phyloP scores from a whole-genome alignment of 495 filamentous ascomycete species.

The Aspergillus cristatus region DNA sequence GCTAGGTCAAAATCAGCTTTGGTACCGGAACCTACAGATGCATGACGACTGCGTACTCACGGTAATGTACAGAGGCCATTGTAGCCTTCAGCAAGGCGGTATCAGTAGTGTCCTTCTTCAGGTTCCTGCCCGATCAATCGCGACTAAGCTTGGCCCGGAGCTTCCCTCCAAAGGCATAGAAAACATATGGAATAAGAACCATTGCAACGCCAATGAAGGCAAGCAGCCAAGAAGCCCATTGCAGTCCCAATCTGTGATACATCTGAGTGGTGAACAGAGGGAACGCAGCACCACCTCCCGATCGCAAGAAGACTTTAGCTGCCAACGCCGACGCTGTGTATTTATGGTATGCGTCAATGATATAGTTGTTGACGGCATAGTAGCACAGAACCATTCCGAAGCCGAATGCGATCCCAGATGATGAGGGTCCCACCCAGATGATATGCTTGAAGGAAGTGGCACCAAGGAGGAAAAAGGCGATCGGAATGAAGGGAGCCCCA shows the following conservation, averaged over 20 bases:
- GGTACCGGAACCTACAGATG: too few species aligned
- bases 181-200: slow-evolving; percentile 21
- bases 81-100: too few species aligned
- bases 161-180: slow-evolving; percentile 19
- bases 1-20: too few species aligned
- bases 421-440: slow-evolving; percentile 52
- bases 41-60: too few species aligned
- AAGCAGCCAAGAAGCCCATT: slow-evolving; percentile 27
- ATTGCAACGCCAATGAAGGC: slow-evolving; percentile 28
- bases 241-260: slow-evolving; percentile 24
- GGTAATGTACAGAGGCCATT: too few species aligned
- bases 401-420: slow-evolving; percentile 57
- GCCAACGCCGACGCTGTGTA: slow-evolving; percentile 61
- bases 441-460: slow-evolving; percentile 46
- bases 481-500: slow-evolving; percentile 53
- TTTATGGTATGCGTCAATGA: slow-evolving; percentile 62
- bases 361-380: slow-evolving; percentile 53
- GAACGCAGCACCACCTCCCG: slow-evolving; percentile 46
- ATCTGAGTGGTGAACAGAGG: slow-evolving; percentile 27
- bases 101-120: too few species aligned
- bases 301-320: slow-evolving; percentile 45
- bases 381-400: slow-evolving; percentile 54
- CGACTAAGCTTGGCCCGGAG: slow-evolving; percentile 16
- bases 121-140: too few species aligned
- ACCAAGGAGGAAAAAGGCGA: slow-evolving; percentile 59